These are phyloP conservation scores for Apiotrichum veenhuisii DNA, from an alignment of 1,284 basidiomycete genomes.

Conservation along the genomic window DNA sequence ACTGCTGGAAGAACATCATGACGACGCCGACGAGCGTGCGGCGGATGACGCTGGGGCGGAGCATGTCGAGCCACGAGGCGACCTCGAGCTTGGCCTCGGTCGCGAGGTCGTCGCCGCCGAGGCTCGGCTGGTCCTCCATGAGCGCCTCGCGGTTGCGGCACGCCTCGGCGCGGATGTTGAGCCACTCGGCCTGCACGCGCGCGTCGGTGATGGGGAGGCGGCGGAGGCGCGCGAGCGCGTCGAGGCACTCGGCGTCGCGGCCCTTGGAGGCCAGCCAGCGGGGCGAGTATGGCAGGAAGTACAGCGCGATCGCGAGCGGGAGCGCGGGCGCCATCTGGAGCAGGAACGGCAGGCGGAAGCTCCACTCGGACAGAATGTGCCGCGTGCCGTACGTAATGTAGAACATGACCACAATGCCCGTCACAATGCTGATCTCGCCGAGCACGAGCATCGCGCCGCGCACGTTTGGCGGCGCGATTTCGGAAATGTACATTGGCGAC, in stretches of 20 bases:
- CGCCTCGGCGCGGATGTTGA: constrained; percentile 41
- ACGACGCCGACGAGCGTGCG: constrained; percentile 24
- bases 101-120: constrained; percentile 10
- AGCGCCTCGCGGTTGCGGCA: constrained; percentile 21
- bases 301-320: constrained; percentile 43
- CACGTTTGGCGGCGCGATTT: constrained; percentile 49
- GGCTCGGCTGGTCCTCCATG: constrained; percentile 17
- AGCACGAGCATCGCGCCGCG: constrained; percentile 71
- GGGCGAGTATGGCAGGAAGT: constrained; percentile 56
- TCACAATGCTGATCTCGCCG: constrained; percentile 69
- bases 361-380: constrained; percentile 18
- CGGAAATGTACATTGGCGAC: constrained; percentile 48
- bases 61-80: constrained; percentile 26
- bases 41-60: constrained; percentile 20
- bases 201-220: constrained; percentile 30
- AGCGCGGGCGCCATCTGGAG: constrained; percentile 35
- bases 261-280: constrained; percentile 56
- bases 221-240: constrained; percentile 35
- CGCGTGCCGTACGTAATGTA: constrained; percentile 24
- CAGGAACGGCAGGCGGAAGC: constrained; percentile 35
- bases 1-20: constrained; percentile 37
- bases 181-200: constrained; percentile 40
- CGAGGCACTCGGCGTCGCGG: constrained; percentile 32
- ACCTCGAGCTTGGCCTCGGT: constrained; percentile 24
- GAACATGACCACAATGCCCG: constrained; percentile 47